Conservation (phyloP, 768 basidiomycete species). For the Thelephora ganbajun region DNA sequence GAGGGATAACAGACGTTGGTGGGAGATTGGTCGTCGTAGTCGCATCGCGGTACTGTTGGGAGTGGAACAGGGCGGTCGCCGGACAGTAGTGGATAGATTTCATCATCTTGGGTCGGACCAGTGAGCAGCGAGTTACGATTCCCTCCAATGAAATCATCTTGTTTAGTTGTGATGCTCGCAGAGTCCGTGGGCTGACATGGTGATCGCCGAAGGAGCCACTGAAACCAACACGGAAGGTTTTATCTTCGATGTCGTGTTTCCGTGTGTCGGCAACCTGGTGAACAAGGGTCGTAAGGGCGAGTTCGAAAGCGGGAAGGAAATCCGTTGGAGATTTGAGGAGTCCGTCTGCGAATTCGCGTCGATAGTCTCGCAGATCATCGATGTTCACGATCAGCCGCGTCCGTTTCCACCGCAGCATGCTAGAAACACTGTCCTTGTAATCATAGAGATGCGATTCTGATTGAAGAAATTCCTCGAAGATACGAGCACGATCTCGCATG, state of each 20-base stretch:
- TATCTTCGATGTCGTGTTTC: conserved; percentile 72
- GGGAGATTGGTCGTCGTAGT: conserved; percentile 77
- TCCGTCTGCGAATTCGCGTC: conserved; percentile 77
- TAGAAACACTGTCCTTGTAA: conserved; percentile 74
- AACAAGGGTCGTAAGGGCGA: conserved; percentile 63
- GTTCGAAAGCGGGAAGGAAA: conserved; percentile 81
- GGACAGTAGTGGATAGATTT: conserved; percentile 93
- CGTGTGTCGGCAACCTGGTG: conserved; percentile 59
- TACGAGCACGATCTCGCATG: conserved; percentile 59
- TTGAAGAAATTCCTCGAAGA: conserved; percentile 75
- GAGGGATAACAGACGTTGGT: conserved; percentile 76
- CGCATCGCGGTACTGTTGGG: conserved; percentile 86
- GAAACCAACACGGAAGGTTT: conserved; percentile 78
- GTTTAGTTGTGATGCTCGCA: conserved; percentile 78
- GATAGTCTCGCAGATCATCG: conserved; percentile 89
- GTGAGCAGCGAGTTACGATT: conserved; percentile 94
- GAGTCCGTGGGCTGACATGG: conserved; percentile 88
- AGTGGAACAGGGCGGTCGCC: conserved; percentile 72
- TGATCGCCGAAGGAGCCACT: conserved; percentile 97
- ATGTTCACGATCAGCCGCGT: conserved; percentile 90
- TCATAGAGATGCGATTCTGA: conserved; percentile 56
- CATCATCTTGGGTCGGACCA: conserved; percentile 97
- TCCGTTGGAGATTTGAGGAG: conserved; percentile 72
- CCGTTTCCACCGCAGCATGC: conserved; percentile 70
- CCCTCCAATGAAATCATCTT: conserved; percentile 97